phyloP scores from a whole-genome alignment of 495 filamentous ascomycete species.

The Xylaria grammica region DNA sequence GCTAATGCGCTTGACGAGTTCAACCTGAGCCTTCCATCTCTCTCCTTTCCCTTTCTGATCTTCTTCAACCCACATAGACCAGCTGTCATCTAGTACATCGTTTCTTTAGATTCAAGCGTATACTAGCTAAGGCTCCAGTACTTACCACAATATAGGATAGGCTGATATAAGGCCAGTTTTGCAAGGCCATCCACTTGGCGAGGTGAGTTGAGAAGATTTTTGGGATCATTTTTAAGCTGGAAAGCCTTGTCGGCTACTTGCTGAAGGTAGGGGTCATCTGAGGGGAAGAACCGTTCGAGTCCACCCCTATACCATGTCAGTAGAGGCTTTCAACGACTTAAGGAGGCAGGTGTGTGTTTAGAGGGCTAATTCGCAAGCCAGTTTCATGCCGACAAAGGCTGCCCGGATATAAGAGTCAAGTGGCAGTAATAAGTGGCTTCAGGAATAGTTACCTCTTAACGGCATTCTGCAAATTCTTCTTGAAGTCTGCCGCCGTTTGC shows the following conservation, averaged over 20 bases:
- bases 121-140: not conserved
- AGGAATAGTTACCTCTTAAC: conserved; percentile 4
- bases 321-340: not conserved
- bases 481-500: conserved; percentile 11
- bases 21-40: conserved; percentile 1
- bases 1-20: conserved; percentile 13
- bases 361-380: no score
- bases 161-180: conserved; percentile 10
- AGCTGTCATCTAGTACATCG: conserved; percentile 8
- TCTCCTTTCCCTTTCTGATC: conserved; percentile 7
- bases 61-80: conserved; percentile 16
- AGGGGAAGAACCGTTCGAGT: conserved; percentile 8
- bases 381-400: no score
- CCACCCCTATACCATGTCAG: conserved; percentile 8
- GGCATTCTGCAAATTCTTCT: conserved; percentile 10
- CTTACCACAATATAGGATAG: conserved; percentile 14
- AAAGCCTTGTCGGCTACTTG: conserved; percentile 16
- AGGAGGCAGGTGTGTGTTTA: not conserved
- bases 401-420: no score
- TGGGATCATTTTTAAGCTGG: conserved; percentile 10
- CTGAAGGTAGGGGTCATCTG: conserved; percentile 11
- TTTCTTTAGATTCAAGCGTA: not conserved
- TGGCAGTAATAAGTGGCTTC: not conserved
- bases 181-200: conserved; percentile 5
- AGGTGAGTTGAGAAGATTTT: not conserved